Percentiles rank a stretch among this genome's conserved stretches.
phyloP scores from a whole-genome alignment of 495 filamentous ascomycete genomes.

The Sporormia fimetaria region DNA sequence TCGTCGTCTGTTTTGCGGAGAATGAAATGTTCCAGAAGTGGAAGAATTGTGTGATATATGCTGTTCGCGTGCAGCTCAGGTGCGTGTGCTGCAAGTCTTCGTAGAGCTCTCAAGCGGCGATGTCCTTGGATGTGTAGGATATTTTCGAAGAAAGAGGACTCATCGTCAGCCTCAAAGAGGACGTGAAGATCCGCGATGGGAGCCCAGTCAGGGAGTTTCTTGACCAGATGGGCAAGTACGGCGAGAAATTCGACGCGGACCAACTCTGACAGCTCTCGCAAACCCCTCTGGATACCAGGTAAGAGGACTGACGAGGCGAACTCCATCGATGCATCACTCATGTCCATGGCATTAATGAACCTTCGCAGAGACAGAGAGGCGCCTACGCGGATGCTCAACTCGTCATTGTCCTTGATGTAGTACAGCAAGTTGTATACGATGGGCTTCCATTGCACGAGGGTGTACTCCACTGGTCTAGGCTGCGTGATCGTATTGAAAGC shows the following conservation, averaged over 20 bases:
- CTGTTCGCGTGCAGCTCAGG: constrained; percentile 57
- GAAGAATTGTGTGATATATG: constrained; percentile 76
- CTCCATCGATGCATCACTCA: constrained; percentile 35
- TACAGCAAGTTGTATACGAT: constrained; percentile 82
- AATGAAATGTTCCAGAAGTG: constrained; percentile 85
- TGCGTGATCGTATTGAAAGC: constrained; percentile 66
- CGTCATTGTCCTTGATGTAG: constrained; percentile 76
- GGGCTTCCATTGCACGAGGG: constrained; percentile 76
- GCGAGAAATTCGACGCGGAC: constrained; percentile 70
- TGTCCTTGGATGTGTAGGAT: constrained; percentile 85
- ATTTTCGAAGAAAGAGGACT: constrained; percentile 88
- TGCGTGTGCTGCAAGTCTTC: constrained; percentile 57
- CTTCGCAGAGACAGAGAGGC: constrained; percentile 67
- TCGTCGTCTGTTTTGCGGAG: constrained; percentile 68
- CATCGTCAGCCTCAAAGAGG: constrained; percentile 69
- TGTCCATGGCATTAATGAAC: constrained; percentile 56
- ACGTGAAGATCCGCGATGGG: constrained; percentile 62
- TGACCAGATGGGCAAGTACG: constrained; percentile 66
- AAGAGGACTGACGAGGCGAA: constrained; percentile 54
- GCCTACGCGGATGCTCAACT: constrained; percentile 75
- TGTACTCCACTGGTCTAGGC: constrained; percentile 42
- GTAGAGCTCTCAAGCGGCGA: constrained; percentile 72
- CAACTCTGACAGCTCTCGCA: constrained; percentile 66
- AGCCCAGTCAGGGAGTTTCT: constrained; percentile 53
- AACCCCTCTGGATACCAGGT: constrained; percentile 63